phyloP scores from a whole-genome alignment of 306 rosid species.

The Luffa acutangula region DNA sequence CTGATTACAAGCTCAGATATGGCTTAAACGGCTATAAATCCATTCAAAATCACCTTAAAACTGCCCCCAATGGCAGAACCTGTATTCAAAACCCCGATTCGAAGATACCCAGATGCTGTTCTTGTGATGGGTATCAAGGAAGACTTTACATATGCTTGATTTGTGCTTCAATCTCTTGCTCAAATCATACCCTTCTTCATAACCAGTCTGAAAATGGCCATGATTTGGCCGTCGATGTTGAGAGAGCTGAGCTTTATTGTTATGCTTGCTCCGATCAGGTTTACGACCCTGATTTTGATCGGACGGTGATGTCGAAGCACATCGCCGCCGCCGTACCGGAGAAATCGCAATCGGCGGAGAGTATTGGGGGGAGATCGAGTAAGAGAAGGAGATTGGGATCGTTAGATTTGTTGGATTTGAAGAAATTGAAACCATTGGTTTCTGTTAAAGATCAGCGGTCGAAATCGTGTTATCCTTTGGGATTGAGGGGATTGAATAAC shows the following conservation, averaged over 20 bases:
- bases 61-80: constrained; percentile 52
- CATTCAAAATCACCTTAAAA: constrained; percentile 46
- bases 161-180: constrained; percentile 64
- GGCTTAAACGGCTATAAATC: constrained; percentile 61
- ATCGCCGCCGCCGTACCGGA: constrained; percentile 18
- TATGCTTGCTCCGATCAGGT: constrained; percentile 68
- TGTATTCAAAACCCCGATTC: constrained; percentile 39
- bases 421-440: constrained; percentile 26
- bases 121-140: constrained; percentile 54
- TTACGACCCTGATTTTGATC: constrained; percentile 85
- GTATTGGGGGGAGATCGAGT: constrained; percentile 66
- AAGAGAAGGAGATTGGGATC: constrained; percentile 62
- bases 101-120: constrained; percentile 54
- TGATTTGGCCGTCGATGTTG: constrained; percentile 52
- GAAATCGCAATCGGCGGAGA: constrained; percentile 25
- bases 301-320: constrained; percentile 61
- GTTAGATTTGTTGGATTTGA: constrained; percentile 27
- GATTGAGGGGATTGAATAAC: constrained; percentile 84
- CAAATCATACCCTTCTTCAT: constrained; percentile 51
- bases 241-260: constrained; percentile 87
- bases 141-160: constrained; percentile 57
- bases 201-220: constrained; percentile 40
- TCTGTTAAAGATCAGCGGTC: constrained; percentile 40
- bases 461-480: constrained; percentile 72
- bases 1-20: constrained; percentile 67